Evolutionary conservation across 2,329 filamentous ascomycete species (phyloP), one percentile per base, ranked within the genome.

Genomic region (Aspergillus hiratsukae): DNA sequence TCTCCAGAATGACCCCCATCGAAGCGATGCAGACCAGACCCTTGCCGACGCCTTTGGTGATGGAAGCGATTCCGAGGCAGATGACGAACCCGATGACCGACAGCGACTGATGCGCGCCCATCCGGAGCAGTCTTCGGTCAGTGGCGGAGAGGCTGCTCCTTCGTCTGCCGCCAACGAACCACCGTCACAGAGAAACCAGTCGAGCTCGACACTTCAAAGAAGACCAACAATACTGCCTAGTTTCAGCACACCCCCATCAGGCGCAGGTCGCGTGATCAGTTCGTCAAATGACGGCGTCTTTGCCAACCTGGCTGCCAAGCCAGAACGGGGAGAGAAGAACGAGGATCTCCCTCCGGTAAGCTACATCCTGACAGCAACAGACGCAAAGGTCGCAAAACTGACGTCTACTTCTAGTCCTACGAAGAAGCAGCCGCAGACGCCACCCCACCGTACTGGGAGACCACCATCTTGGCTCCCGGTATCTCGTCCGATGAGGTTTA

Each of bases 361-460:
- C 85, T 51, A 5, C 3, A 29, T 65, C 64, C 76, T 79, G 69
- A 80, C 71, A 29, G 9, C 1, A 29, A 3, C 28, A 0, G 8
- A 29, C 28, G 8, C 28, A 29, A 29, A 29, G 23, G 23, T 2
- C 23, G 23, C 23, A 23, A 23, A 29, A 7, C 41, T 45, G 41
- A 45, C 21, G 19, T 41, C 35, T 58, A 17, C 23, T 2, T 23
- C 23, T 66, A 97, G 90, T 92, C 93, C 37, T 99, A 99, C 73
- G 94, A 99, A 81, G 93, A 97, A 84, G 94, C 94, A 17, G 94
- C 94, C 3, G 93, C 93, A 45, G 94, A 99, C 74, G 89, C 91
- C 25, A 94, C 94, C 49, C 94, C 94, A 1, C 94, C 94, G 0
- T 99, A 99, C 76, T 99, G 94, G 94, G 94, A 99, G 79, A 99